Evolutionary conservation across 352 stramenopile genomes (phyloP).

Genomic region (Salisapilia sapeloensis): DNA sequence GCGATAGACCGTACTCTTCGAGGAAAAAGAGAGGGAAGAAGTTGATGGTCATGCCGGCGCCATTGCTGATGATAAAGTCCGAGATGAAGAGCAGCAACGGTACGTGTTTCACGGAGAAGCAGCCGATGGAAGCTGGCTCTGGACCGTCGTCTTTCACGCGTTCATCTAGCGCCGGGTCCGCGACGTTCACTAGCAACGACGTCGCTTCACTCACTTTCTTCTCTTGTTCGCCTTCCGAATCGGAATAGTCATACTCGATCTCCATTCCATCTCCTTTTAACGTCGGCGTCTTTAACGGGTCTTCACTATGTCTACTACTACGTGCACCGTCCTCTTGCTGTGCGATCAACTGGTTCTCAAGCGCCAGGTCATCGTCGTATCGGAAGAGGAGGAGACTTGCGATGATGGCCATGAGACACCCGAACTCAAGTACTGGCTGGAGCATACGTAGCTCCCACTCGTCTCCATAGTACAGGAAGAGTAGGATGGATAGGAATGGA

Average conservation of each 20-base stretch:
- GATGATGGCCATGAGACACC: conserved; percentile 27
- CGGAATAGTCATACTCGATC: conserved; percentile 56
- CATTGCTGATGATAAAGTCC: conserved; percentile 77
- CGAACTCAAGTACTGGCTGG: conserved; percentile 36
- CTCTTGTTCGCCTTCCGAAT: too few species aligned
- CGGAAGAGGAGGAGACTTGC: conserved; percentile 27
- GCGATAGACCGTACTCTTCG: conserved; percentile 54
- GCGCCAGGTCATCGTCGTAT: conserved; percentile 37
- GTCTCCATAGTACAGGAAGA: conserved; percentile 51
- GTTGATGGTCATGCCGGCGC: conserved; percentile 69
- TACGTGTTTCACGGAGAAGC: conserved; percentile 47
- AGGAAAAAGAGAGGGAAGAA: conserved; percentile 79
- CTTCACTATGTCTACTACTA: background rate
- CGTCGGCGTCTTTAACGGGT: conserved; percentile 39
- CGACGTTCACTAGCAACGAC: background rate
- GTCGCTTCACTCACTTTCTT: conserved; percentile 1
- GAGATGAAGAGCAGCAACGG: conserved; percentile 49
- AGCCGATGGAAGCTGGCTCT: conserved; percentile 32
- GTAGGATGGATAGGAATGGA: conserved; percentile 24
- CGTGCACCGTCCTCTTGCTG: conserved; percentile 5
- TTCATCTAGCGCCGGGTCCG: too few species aligned
- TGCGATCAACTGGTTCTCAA: conserved; percentile 17
- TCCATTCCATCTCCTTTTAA: conserved; percentile 37
- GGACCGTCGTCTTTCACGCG: conserved; percentile 1
- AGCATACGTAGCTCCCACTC: conserved; percentile 36